Base-by-base conservation (phyloP, 495 filamentous ascomycete genomes). In the Hypoxylon lienhwacheense region DNA sequence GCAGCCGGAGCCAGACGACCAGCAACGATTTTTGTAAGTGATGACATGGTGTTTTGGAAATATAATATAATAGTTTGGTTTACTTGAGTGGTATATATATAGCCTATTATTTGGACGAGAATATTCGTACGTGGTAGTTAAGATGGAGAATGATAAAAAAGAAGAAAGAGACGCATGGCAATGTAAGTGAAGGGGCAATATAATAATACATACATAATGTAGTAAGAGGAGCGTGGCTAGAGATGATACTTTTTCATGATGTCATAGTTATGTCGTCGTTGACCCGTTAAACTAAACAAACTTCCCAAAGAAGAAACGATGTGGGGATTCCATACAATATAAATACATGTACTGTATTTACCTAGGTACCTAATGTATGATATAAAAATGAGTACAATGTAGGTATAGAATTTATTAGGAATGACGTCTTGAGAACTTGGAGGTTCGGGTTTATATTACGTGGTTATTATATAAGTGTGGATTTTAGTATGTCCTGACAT, bases 21-120 rank as follows among this genome's bases (percentile, higher is more conserved):
- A 16, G 60, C 22, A 29, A 67, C 55, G 35, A 63, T 52, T 65
- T 69, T 63, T 48, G 72, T 67, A 65, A 81, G 61, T 62, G 75
- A 75, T 15, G 77, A 77, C 78, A 80, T 81, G 57, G 40, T 73
- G 61, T 19, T 47, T 31, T 31, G 28, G 28, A n/a, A n/a, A n/a
- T n/a, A n/a, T n/a, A n/a, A n/a, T n/a, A n/a, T n/a, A n/a, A n/a
- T n/a, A n/a, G n/a, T n/a, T n/a, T n/a, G n/a, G n/a, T n/a, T n/a
- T n/a, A n/a, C n/a, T n/a, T n/a, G n/a, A n/a, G n/a, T n/a, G n/a
- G n/a, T n/a, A n/a, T n/a, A n/a, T n/a, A n/a, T n/a, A n/a, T n/a
- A n/a, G n/a, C n/a, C n/a, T n/a, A n/a, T n/a, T n/a, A n/a, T n/a
- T n/a, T n/a, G n/a, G n/a, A n/a, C n/a, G n/a, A n/a, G n/a, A n/a